Conservation (phyloP, 2,329 filamentous ascomycete genomes). For the Orbilia oligospora region DNA sequence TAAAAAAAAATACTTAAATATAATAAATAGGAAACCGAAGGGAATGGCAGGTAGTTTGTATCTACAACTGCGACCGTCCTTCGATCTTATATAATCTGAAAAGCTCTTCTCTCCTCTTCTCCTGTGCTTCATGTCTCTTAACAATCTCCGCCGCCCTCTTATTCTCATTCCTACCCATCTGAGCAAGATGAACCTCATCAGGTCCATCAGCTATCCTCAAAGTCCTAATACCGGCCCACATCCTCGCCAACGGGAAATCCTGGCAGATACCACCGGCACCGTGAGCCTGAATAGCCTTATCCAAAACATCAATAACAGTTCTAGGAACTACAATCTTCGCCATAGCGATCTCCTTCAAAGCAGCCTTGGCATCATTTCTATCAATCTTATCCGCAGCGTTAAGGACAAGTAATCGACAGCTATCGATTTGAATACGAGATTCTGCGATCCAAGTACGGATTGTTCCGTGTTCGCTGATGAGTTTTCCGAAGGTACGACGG, state of each 20-base stretch:
- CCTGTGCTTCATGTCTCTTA: slow-evolving; percentile 76
- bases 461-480: slow-evolving; percentile 88
- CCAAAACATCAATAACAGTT: slow-evolving; percentile 87
- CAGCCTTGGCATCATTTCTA: slow-evolving; percentile 85
- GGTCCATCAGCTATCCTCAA: slow-evolving; percentile 91
- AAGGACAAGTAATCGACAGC: slow-evolving; percentile 87
- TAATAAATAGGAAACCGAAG: too few relatives aligned
- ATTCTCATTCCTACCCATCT: slow-evolving; percentile 86
- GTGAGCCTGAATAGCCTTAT: slow-evolving; percentile 93
- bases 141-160: slow-evolving; percentile 76
- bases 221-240: slow-evolving; percentile 86
- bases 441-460: slow-evolving; percentile 95
- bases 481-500: slow-evolving; percentile 93
- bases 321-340: slow-evolving; percentile 92
- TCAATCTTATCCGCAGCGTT: slow-evolving; percentile 98
- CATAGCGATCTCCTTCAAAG: slow-evolving; percentile 92
- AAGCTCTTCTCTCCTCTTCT: slow-evolving; percentile 76
- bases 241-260: slow-evolving; percentile 89
- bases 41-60: neutral
- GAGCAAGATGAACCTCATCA: slow-evolving; percentile 92
- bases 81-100: slow-evolving; percentile 72
- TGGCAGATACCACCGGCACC: slow-evolving; percentile 92
- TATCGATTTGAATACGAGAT: slow-evolving; percentile 93
- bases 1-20: slow-evolving; percentile 1
- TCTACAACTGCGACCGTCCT: slow-evolving; percentile 65